Evolutionary conservation across 345 rosid species (phyloP).

Genomic region (Firmiana major): DNA sequence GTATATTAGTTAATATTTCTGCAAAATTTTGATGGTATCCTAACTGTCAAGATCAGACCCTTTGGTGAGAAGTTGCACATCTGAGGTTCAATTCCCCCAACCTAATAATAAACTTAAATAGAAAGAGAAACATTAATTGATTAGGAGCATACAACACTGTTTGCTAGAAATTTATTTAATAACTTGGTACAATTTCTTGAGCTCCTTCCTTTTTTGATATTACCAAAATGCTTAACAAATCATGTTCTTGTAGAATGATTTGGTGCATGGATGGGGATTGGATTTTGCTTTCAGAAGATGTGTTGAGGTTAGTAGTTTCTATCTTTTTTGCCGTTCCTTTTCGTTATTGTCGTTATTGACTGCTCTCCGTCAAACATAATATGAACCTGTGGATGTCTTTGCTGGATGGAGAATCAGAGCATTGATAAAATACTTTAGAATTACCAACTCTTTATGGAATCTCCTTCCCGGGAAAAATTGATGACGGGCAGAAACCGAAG

Average conservation of each 20-base stretch:
- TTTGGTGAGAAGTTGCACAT: not conserved
- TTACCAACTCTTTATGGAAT: not conserved
- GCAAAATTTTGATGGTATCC: not conserved
- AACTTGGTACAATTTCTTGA: not conserved
- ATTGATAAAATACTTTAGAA: not conserved
- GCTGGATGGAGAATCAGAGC: not conserved
- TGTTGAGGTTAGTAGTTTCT: constrained; percentile 50
- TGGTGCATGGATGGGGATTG: constrained; percentile 99
- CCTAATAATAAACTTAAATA: not conserved
- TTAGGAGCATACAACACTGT: not conserved
- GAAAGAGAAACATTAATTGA: not conserved
- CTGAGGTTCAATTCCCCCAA: not conserved
- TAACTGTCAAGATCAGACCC: not conserved
- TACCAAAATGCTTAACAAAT: constrained; percentile 11
- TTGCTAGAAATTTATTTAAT: not conserved
- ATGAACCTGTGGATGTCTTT: not conserved
- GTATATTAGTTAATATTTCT: not conserved
- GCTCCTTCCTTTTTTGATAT: not conserved
- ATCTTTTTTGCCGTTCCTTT: not conserved
- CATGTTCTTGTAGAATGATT: constrained; percentile 67
- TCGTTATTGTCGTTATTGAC: not conserved
- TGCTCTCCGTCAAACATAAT: not conserved
- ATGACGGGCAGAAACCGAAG: not conserved
- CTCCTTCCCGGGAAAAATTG: not conserved
- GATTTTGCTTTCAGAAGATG: constrained; percentile 96